phyloP scores from a whole-genome alignment of 202 grass and related monocot genomes.

The Setaria viridis region DNA sequence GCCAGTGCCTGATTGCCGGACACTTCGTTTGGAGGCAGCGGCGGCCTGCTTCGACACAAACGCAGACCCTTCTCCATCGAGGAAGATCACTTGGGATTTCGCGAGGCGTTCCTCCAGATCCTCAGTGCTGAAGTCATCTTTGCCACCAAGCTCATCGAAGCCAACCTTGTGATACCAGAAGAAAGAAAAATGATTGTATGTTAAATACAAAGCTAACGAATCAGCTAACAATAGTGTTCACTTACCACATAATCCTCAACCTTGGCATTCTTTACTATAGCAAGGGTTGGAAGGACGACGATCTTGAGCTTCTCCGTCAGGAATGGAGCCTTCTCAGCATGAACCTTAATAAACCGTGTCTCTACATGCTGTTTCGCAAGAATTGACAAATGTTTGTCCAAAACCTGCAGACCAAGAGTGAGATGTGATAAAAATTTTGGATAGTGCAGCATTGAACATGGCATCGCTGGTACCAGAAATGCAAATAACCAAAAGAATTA shows the following conservation, averaged over 20 bases:
- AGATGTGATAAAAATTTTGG: background rate
- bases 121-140: constrained; percentile 79
- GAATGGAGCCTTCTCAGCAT: constrained; percentile 94
- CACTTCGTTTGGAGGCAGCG: constrained; percentile 53
- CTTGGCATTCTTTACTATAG: constrained; percentile 90
- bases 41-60: constrained; percentile 43
- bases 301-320: constrained; percentile 89
- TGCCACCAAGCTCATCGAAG: constrained; percentile 93
- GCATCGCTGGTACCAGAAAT: background rate
- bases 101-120: constrained; percentile 79
- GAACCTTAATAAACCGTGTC: constrained; percentile 88
- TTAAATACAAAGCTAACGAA: background rate
- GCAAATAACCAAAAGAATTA: background rate
- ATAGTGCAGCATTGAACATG: background rate
- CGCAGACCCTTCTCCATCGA: constrained; percentile 74
- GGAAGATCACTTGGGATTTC: constrained; percentile 72
- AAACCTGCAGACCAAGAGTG: constrained; percentile 57
- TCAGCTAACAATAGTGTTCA: background rate
- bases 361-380: constrained; percentile 89
- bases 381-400: constrained; percentile 87
- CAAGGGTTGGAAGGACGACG: constrained; percentile 81
- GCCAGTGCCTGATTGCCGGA: constrained; percentile 65
- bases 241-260: constrained; percentile 90
- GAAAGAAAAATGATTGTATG: background rate
- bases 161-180: constrained; percentile 62